Base-by-base conservation (phyloP, 2,329 filamentous ascomycete genomes). In the Talaromyces sp. region DNA sequence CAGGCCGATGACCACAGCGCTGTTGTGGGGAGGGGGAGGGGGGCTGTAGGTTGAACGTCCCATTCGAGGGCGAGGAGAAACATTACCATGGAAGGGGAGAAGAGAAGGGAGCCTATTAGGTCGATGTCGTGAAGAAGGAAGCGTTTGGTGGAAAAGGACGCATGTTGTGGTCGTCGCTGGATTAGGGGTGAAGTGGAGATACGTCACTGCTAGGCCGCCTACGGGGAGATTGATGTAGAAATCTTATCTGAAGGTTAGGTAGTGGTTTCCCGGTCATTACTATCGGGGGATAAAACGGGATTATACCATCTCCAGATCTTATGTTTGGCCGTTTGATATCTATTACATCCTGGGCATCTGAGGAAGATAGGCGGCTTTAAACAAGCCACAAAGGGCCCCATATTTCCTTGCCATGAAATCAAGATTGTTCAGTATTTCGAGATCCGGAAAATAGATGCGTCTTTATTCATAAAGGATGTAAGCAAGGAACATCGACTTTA, bases 1-100 rank as follows among this genome's bases (percentile, higher is more conserved):
- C 0, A 76, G 72, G 0, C 81, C 82, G 59, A 85, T 80, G 6
- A 85, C 79, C 1, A 72, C 72, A 8, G 76, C 67, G 68, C 72
- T 19, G 70, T 72, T 79, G 80, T 81, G 2, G 74, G 53, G 31
- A n/a, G n/a, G n/a, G n/a, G n/a, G n/a, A n/a, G n/a, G n/a, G n/a
- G n/a, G n/a, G n/a, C n/a, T n/a, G 77, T 74, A 5, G 73, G 68
- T 2, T 72, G 70, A n/a, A 77, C 75, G 3, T 80, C 82, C 70
- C 27, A 29, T 29, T 29, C 27, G 27, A 29, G 27, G 27, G 27
- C 27, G 27, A 29, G 27, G 27, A 29, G 27, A 5, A 29, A 29
- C 2, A 29, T 29, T 29, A 29, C 27, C 2, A 29, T 29, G 27
- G 27, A 29, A 29, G 2, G 27, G 5, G 27, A 29, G 27, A 29